Evolutionary conservation across 2,329 filamentous ascomycete genomes (phyloP).

Genomic region (Calonectria montana): DNA sequence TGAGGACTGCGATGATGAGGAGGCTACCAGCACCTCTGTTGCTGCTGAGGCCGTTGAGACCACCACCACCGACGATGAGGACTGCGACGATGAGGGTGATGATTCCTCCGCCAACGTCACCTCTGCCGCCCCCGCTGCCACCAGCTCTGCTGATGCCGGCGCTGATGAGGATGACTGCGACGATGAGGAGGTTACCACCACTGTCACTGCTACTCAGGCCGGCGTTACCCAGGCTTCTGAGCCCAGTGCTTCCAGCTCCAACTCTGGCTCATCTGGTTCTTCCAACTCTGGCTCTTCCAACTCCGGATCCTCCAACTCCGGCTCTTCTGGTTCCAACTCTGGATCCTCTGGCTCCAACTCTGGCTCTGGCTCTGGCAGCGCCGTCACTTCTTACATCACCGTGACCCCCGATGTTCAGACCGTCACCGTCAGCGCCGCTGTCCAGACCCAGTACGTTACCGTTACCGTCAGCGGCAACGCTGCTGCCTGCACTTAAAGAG

Average conservation of each 20-base stretch:
- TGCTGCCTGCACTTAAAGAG: constrained; percentile 28
- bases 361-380: neutral
- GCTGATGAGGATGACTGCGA: neutral
- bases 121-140: neutral
- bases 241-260: neutral
- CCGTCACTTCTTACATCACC: constrained; percentile 32
- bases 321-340: neutral
- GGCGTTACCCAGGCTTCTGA: neutral
- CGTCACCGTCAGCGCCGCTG: constrained; percentile 28
- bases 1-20: constrained; percentile 24
- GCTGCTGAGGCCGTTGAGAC: neutral
- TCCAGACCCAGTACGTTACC: constrained; percentile 28
- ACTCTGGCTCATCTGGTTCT: constrained; percentile 6
- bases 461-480: constrained; percentile 27
- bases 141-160: neutral
- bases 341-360: neutral
- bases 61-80: constrained; percentile 7
- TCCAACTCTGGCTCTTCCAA: constrained; percentile 9
- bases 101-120: constrained; percentile 5
- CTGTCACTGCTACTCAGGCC: constrained; percentile 6
- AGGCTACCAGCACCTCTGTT: neutral
- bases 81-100: constrained; percentile 9
- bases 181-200: constrained; percentile 1
- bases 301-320: neutral
- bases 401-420: constrained; percentile 19